Evolutionary conservation across 2,329 filamentous ascomycete genomes (phyloP), one percentile per base, ranked within the genome.

Genomic region (Sporothrix inflata): DNA sequence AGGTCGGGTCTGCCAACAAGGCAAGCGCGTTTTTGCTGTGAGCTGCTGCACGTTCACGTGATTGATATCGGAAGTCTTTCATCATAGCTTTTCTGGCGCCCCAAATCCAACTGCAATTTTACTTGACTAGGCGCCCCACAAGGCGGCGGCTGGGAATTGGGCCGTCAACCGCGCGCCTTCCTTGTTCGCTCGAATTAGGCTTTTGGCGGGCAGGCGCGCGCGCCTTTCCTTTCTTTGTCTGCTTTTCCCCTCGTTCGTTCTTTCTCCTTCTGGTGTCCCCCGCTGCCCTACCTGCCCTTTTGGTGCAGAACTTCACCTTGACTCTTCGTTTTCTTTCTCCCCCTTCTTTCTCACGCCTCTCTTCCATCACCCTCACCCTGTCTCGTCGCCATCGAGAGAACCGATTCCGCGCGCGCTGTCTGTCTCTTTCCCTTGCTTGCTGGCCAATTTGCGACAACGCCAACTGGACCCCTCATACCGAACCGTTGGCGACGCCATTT

Each of bases 131-230:
- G 40, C n/a, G 68, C 53, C 68, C 68, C 68, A 61, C 68, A 70
- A 49, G 51, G 53, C 38, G 53, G 68, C 68, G 53, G 51, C 38
- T 70, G 51, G n/a, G 68, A 70, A 34, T 61, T 57, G 40, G 68
- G 24, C 38, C 40, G 68, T 47, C 51, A 60, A 60, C 51, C 38
- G 68, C 67, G 67, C 51, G 68, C 68, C 68, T 69, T 69, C 67
- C 67, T 61, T 45, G 53, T 40, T 69, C 51, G 40, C 27, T 61
- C 40, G 7, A 30, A 61, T 60, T 60, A 70, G 68, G 68, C 68
- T 70, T 60, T 57, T 47, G 65, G 65, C 51, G 51, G 51, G 61
- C 40, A 65, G 60, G 61, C 61, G 61, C 40, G 67, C 47, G 66
- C 47, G 47, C 67, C 51, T 57, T 69, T n/a, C 40, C 57, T 61